A percentile compares a stretch with the other conserved stretches of the same genome.
These are phyloP conservation scores for Phoenix roebelenii DNA, from an alignment of 176 grass and related monocot genomes.

Conservation along the genomic window DNA sequence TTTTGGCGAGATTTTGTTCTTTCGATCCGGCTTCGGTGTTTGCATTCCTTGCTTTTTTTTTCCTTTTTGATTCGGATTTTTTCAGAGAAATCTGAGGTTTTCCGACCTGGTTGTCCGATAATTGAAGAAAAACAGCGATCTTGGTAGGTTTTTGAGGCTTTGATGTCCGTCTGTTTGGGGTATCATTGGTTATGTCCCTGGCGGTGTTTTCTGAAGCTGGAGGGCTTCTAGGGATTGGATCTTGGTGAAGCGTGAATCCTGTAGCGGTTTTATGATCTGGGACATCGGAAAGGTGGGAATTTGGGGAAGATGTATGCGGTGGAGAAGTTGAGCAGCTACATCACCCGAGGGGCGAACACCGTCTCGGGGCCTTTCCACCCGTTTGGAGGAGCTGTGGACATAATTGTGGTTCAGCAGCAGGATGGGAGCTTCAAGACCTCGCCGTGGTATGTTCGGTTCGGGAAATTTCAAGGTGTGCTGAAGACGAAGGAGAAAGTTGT, in stretches of 20 bases:
- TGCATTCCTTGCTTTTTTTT: too few species aligned
- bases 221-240: not conserved
- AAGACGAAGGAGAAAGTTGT: slow-evolving; percentile 84
- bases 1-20: too few species aligned
- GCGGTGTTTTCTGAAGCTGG: not conserved
- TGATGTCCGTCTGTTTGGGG: too few species aligned
- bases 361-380: slow-evolving; percentile 77
- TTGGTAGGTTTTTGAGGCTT: too few species aligned
- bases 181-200: too few species aligned
- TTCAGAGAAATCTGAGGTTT: too few species aligned
- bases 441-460: slow-evolving; percentile 87
- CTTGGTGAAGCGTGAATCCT: slow-evolving; percentile 6
- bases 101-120: too few species aligned
- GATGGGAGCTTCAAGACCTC: slow-evolving; percentile 93
- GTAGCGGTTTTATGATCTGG: slow-evolving; percentile 31
- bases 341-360: slow-evolving; percentile 47
- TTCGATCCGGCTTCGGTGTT: too few species aligned
- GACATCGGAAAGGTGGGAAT: not conserved
- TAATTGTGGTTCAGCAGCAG: slow-evolving; percentile 84
- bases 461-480: slow-evolving; percentile 92
- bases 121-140: too few species aligned
- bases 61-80: too few species aligned
- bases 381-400: slow-evolving; percentile 77
- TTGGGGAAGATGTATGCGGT: slow-evolving; percentile 48
- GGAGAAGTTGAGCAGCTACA: slow-evolving; percentile 48